Evolutionary conservation across 208 protist species (phyloP), one percentile per base, ranked within the genome.

Genomic region (Leishmania guyanensis): DNA sequence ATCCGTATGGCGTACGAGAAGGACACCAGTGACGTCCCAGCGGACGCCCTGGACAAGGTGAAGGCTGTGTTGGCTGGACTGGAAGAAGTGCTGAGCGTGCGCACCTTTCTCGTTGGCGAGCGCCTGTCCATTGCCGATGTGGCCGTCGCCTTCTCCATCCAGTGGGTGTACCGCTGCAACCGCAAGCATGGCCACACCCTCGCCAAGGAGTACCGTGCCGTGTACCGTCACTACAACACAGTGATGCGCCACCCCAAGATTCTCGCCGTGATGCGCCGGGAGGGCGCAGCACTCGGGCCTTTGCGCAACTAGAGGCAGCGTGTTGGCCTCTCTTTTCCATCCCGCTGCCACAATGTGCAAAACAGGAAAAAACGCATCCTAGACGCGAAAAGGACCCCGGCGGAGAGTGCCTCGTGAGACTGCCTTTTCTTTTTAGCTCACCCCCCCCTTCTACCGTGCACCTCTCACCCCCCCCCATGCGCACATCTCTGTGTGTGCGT

Each of bases 71-170:
- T 95, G 48, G 68, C 77, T 39, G 90, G 70, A 1, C 78, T 95
- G 48, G 93, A 97, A 48, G 84, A 87, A 70, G 87, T 88, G 75
- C 86, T 97, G 73, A 85, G 88, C 73, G 90, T 88, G 43, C 88
- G 92, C 83, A 97, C 92, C 26, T 97, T 92, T 71, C 86, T 97
- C 58, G 94, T 97, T 26, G 94, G 94, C 43, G 92, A 97, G 86
- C 90, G 91, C 58, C 74, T 97, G 72, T 90, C 94, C 39, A 87
- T 95, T 54, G 94, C 92, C 46, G 94, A 97, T 77, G 88, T 97
- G 70, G 88, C 85, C 58, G 86, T 96, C 3, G 94, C 91, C 64
- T 96, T 94, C 75, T 85, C 88, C 1, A 77, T 96, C 2, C 90
- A 96, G 69, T 87, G 74, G 81, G 83, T 91, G 51, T 94, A 93